Evolutionary conservation across 805 yeast genomes (phyloP), one percentile per base, ranked within the genome.

Genomic region (Myxozyma monticola): DNA sequence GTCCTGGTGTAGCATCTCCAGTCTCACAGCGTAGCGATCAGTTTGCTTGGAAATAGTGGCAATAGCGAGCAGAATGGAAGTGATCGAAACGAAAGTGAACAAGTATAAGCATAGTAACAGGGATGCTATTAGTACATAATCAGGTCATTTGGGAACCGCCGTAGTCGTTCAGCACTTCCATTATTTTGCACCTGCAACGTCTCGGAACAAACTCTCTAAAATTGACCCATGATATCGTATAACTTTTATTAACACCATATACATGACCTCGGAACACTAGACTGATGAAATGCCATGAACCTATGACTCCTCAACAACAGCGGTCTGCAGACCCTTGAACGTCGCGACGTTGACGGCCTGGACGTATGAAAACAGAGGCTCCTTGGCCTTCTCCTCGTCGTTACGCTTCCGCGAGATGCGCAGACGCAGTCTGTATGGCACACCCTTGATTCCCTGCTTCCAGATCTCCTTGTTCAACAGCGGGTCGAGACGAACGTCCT

Each of bases 361-460:
- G 71, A 93, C 99, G 78, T 81, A 90, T 66, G 98, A 89, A 83
- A 88, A 93, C 76, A 93, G 84, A 76, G 90, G 88, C 80, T 88
- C 90, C 84, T 85, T 85, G 71, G 99, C 97, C 74, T 88, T 91
- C 83, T 93, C 99, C 82, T 93, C 99, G 78, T 93, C 97, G 83
- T 93, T 93, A 83, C 98, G 88, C 90, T 85, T 93, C 85, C 96
- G 86, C 62, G 98, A 89, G 79, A 93, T 90, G 82, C 96, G 90
- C 75, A 93, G 83, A 83, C 99, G 90, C 77, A 93, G 75, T 84
- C 96, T 90, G 88, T 79, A 80, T 75, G 96, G 96, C 71, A 88
- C 95, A 81, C 97, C 97, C 83, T 90, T 89, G 80, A 93, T 84
- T 83, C 99, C 99, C 82, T 96, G 90, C 78, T 88, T 85, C 99